Evolutionary conservation across 192 early-diverging fungal genomes (phyloP), one percentile per base, ranked within the genome.

Genomic region (Lobosporangium transversale): DNA sequence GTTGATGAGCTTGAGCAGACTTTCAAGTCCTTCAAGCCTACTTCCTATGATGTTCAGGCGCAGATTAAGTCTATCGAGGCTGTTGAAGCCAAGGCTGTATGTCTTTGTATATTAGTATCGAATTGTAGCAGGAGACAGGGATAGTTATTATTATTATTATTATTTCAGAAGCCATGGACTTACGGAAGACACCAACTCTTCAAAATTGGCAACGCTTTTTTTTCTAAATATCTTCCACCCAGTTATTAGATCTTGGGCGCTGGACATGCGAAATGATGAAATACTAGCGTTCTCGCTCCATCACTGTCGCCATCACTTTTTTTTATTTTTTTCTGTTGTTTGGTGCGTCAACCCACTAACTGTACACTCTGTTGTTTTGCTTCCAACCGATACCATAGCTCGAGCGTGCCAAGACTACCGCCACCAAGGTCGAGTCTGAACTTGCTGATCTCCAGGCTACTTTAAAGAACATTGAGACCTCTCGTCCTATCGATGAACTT

Each of bases 401-500:
- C 68, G 82, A 84, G 37, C 86, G 85, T 33, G 97, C 97, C 54
- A 79, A 97, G 83, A 88, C 85, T 47, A 97, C 95, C 30, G 92
- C 90, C 56, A 73, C 87, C 65, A 92, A 94, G 85, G 90, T 97
- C 62, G 89, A 93, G 70, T 85, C 83, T 18, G 94, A 97, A 82
- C 84, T 99, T 42, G 80, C 81, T 24, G 95, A 98, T 66, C 90
- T 99, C 49, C 88, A 92, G 64, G 91, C 87, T 58, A 94, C 97
- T 47, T 84, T 98, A 51, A 90, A 80, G 78, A 95, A 98, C 87
- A 99, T 99, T 62, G 94, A 99, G 73, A 84, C 84, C 53, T 91
- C 97, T 27, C 90, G 97, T 63, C 97, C 97, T 45, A 86, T 98
- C 60, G 93, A 97, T 51, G 87, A 97, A 80, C 87, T 97, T 45